Evolutionary conservation across 2,329 filamentous ascomycete species (phyloP).

Genomic region (Fulvia fulva): DNA sequence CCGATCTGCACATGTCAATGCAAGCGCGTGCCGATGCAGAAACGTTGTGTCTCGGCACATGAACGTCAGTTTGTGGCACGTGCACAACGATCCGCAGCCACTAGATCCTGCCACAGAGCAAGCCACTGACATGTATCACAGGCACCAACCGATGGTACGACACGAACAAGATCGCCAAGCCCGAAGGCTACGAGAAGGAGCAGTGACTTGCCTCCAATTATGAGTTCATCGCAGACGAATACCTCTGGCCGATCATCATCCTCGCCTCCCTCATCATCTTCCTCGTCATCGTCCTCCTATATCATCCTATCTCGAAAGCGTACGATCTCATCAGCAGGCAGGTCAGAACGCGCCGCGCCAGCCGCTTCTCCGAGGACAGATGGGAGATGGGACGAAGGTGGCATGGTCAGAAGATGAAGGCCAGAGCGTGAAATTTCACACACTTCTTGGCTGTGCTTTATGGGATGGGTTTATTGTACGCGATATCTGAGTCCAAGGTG

Average conservation of each 20-base stretch:
- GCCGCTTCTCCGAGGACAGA: conserved; percentile 4
- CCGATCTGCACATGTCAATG: not conserved
- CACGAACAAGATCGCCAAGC: conserved; percentile 74
- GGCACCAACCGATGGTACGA: conserved; percentile 86
- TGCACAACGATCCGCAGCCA: not conserved
- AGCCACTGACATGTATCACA: conserved; percentile 34
- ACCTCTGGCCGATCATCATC: conserved; percentile 17
- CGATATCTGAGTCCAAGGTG: not conserved
- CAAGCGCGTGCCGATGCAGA: not conserved
- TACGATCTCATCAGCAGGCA: not conserved
- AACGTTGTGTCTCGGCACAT: conserved; percentile 4
- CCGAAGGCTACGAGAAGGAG: conserved; percentile 70
- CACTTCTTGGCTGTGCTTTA: not conserved
- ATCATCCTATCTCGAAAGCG: conserved; percentile 7
- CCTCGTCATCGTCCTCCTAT: conserved; percentile 13
- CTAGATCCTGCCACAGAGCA: not conserved
- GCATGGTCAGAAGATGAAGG: not conserved
- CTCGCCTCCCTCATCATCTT: conserved; percentile 9
- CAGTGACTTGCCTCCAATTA: conserved; percentile 31
- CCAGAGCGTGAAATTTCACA: not conserved
- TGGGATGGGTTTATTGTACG: not conserved
- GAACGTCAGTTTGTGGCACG: not conserved
- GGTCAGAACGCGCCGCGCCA: not conserved
- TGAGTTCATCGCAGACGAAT: conserved; percentile 17
- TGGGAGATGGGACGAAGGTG: not conserved